Conservation (phyloP, 345 rosid species). For the Brassica cretica region DNA sequence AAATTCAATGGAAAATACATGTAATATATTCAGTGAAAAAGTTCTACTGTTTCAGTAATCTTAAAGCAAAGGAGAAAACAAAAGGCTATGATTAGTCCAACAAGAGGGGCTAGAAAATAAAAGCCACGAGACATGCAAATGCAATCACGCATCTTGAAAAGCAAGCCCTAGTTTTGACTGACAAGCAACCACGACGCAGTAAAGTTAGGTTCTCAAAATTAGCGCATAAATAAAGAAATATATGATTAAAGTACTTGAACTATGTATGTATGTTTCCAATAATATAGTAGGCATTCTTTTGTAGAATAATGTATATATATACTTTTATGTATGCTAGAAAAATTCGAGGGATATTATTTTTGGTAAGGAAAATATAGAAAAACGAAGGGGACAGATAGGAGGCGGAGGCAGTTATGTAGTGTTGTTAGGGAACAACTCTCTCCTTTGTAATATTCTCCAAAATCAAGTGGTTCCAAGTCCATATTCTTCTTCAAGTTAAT, state of each 20-base stretch:
- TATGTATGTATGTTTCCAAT: slow-evolving; percentile 30
- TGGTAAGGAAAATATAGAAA: slow-evolving; percentile 6
- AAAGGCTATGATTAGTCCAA: slow-evolving; percentile 39
- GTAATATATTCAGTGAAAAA: slow-evolving; percentile 1
- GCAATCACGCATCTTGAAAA: slow-evolving; percentile 39
- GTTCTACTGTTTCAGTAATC: slow-evolving; percentile 14
- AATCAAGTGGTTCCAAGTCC: neutral
- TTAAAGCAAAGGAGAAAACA: slow-evolving; percentile 21
- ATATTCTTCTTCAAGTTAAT: neutral
- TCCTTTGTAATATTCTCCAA: slow-evolving; percentile 19
- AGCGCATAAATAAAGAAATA: slow-evolving; percentile 23
- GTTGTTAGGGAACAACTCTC: slow-evolving; percentile 37
- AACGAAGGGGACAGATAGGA: slow-evolving; percentile 34
- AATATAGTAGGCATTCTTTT: neutral
- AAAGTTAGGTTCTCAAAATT: slow-evolving; percentile 37
- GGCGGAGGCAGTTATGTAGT: slow-evolving; percentile 42
- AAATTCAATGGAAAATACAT: neutral
- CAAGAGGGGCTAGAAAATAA: slow-evolving; percentile 27
- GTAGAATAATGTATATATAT: neutral
- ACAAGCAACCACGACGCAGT: slow-evolving; percentile 43
- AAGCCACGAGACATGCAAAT: slow-evolving; percentile 41
- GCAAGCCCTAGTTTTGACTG: slow-evolving; percentile 36
- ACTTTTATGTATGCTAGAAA: neutral
- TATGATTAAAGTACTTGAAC: slow-evolving; percentile 25
- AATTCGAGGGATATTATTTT: neutral